These are phyloP conservation scores for Sanguinoderma infundibulare DNA, from an alignment of 1,284 basidiomycete species.

Conservation along the genomic window DNA sequence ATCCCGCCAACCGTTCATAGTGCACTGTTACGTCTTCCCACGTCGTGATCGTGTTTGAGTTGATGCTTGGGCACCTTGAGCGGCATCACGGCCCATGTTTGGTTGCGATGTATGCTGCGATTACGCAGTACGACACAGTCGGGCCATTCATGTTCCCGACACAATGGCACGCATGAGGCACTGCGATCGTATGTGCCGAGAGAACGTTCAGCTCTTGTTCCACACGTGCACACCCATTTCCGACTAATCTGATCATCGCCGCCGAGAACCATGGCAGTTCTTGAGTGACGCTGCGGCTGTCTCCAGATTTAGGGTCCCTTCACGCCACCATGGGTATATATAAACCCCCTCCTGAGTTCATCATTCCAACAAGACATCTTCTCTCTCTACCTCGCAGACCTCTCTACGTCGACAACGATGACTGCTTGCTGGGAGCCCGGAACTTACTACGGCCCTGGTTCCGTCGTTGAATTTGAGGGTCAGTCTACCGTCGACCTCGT, in stretches of 20 bases:
- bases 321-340: slow-evolving; percentile 15
- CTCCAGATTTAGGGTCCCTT: not conserved
- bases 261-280: slow-evolving; percentile 5
- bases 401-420: slow-evolving; percentile 37
- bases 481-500: not conserved
- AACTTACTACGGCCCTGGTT: slow-evolving; percentile 58
- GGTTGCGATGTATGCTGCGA: not conserved
- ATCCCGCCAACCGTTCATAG: not conserved
- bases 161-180: not conserved
- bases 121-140: not conserved
- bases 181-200: not conserved
- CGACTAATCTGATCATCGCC: slow-evolving; percentile 23
- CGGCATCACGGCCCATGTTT: not conserved
- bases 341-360: not conserved
- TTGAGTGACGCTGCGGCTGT: not conserved
- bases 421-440: slow-evolving; percentile 63
- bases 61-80: not conserved
- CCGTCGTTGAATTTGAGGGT: slow-evolving; percentile 66
- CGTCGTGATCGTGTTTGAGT: not conserved
- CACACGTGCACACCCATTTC: slow-evolving; percentile 14
- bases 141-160: not conserved
- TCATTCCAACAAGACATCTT: not conserved
- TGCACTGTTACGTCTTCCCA: not conserved
- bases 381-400: not conserved
- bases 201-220: not conserved